A percentile compares a stretch with the other conserved stretches of the same genome.
Conservation (phyloP, 1,284 basidiomycete species). For the Rhodofomes roseus region DNA sequence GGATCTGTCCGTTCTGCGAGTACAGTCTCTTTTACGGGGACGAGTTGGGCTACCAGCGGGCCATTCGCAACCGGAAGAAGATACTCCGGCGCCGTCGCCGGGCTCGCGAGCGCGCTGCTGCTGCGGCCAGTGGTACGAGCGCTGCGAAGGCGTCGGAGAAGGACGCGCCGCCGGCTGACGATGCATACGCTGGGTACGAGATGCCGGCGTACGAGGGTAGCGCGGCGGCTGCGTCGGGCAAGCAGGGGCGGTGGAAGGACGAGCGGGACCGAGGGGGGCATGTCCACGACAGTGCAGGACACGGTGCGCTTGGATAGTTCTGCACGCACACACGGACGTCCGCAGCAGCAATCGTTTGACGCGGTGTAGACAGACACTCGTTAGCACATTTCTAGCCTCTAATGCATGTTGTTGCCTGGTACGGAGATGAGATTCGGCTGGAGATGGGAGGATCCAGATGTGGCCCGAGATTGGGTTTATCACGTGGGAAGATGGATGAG, state of each 20-base stretch:
- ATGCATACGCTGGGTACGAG: constrained; percentile 34
- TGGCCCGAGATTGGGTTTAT: constrained; percentile 5
- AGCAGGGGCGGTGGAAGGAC: constrained; percentile 23
- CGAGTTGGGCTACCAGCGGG: constrained; percentile 56
- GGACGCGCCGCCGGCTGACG: constrained; percentile 31
- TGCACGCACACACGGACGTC: neutral
- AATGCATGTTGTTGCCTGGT: neutral
- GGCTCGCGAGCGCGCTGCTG: constrained; percentile 74
- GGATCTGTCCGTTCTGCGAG: constrained; percentile 88
- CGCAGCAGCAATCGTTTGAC: neutral
- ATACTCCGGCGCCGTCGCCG: constrained; percentile 70
- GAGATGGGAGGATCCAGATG: neutral
- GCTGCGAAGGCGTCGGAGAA: constrained; percentile 29
- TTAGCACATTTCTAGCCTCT: neutral
- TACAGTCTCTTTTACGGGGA: constrained; percentile 84
- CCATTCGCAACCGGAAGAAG: constrained; percentile 73
- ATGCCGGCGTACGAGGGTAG: constrained; percentile 12
- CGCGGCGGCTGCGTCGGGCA: constrained; percentile 18
- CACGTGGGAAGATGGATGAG: constrained; percentile 13
- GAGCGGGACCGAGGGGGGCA: constrained; percentile 8
- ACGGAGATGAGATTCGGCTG: neutral
- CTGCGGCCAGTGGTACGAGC: constrained; percentile 33
- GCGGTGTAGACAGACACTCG: neutral
- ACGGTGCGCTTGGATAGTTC: constrained; percentile 8
- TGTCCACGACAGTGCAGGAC: neutral